phyloP scores from a whole-genome alignment of 148 eudicot species.

The Suaeda aralocaspica region DNA sequence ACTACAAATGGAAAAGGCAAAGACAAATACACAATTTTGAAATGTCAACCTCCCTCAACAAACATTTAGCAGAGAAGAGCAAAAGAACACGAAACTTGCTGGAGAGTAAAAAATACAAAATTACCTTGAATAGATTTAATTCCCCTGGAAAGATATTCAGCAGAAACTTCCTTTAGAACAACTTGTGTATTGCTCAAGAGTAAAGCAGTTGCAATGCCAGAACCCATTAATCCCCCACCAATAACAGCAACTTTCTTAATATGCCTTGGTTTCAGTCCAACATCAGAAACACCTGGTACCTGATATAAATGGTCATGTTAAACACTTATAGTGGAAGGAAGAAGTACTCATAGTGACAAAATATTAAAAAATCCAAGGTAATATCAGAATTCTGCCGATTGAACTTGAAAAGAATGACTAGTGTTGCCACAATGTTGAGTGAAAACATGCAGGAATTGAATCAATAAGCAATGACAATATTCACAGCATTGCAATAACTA shows the following conservation, averaged over 20 bases:
- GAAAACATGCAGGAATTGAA: background rate
- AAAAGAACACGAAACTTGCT: background rate
- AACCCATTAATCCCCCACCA: slow-evolving; percentile 99
- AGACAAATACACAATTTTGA: background rate
- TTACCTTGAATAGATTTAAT: slow-evolving; percentile 69
- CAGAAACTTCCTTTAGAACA: slow-evolving; percentile 75
- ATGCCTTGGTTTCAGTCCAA: slow-evolving; percentile 74
- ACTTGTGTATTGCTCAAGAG: slow-evolving; percentile 61
- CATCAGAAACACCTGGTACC: slow-evolving; percentile 88
- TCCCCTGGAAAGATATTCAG: slow-evolving; percentile 82
- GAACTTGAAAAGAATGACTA: background rate
- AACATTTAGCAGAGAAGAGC: background rate
- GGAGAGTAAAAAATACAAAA: slow-evolving; percentile 9
- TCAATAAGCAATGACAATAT: too few relatives aligned
- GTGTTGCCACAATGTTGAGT: background rate
- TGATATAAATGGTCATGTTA: slow-evolving; percentile 21
- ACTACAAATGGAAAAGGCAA: background rate
- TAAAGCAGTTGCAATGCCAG: slow-evolving; percentile 91
- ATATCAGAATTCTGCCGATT: background rate
- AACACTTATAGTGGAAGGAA: background rate
- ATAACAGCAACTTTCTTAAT: slow-evolving; percentile 84
- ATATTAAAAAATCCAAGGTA: background rate
- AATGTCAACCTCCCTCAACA: background rate
- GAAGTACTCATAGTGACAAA: background rate
- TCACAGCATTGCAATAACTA: too few relatives aligned